Base-by-base conservation (phyloP, 495 filamentous ascomycete genomes). In the Hypoxylon fuscum region DNA sequence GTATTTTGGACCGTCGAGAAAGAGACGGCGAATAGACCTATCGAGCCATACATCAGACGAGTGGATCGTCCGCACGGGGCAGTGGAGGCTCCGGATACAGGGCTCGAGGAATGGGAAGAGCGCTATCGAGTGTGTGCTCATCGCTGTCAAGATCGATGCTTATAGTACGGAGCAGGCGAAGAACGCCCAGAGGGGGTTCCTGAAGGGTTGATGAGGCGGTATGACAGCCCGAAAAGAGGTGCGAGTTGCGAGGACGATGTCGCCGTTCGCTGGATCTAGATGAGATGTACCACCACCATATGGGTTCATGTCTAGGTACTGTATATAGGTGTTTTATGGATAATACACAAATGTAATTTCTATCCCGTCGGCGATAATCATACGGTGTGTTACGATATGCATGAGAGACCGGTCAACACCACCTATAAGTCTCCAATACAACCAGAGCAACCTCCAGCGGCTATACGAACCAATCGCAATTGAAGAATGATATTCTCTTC, bases 141-240 rank as follows among this genome's bases (percentile, higher is more conserved):
- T 88, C 10, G 91, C 87, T 3, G 91, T 96, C 12, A 94, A 92
- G 74, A 50, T 98, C 32, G 90, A 97, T 54, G 89, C 88, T 0
- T 85, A 87, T 64, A 89, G 81, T 29, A 81, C 79, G 5, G 85
- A 94, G 72, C 78, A 81, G 57, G 81, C 77, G 21, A 83, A 92
- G 68, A 97, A 97, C 77, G 74, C 72, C 58, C 67, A 77, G 55
- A 80, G 91, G 68, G 76, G 70, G 5, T 98, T 96, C 74, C 73
- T 97, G 21, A 55, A 53, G 52, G 62, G 69, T 37, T 69, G 44
- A 70, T 31, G 44, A 70, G n/a, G n/a, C 22, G 41, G 18, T 21
- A n/a, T 25, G 9, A 34, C 7, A n/a, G 17, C 14, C 12, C 20
- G 49, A 12, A 47, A 38, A 35, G 21, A 43, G 42, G 31, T 14